A percentile compares a stretch with the other conserved stretches of the same genome.
Conservation (phyloP, 805 yeast genomes). For the Cyberlindnera euphorbiiphila region DNA sequence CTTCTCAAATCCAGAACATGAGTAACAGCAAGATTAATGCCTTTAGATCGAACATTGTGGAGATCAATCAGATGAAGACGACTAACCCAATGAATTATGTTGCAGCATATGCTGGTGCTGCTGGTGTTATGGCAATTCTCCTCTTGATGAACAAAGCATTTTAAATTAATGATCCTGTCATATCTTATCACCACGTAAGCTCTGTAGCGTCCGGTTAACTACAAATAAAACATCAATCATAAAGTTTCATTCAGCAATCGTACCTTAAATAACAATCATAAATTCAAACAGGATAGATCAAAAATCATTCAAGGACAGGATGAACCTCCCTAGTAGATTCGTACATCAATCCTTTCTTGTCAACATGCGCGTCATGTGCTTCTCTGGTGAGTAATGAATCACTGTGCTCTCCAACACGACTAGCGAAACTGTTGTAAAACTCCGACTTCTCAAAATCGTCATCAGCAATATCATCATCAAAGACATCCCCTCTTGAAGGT, state of each 20-base stretch:
- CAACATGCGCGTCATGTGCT: conserved; percentile 1
- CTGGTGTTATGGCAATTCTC: conserved; percentile 4
- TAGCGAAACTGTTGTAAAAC: conserved; percentile 20
- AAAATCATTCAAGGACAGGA: conserved; percentile 7
- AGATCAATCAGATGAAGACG: conserved; percentile 1
- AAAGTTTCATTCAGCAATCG: conserved; percentile 1
- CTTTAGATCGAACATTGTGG: conserved; percentile 18
- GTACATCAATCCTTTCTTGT: conserved; percentile 6
- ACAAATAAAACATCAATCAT: conserved; percentile 1
- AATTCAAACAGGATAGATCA: neutral
- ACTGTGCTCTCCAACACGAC: conserved; percentile 22
- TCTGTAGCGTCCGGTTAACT: no score
- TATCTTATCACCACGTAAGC: no score
- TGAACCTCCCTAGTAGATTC: conserved; percentile 14
- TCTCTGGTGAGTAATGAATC: neutral
- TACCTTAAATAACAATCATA: neutral
- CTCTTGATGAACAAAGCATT: conserved; percentile 5
- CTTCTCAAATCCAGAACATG: conserved; percentile 8
- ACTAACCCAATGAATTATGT: neutral
- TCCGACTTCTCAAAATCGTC: conserved; percentile 25
- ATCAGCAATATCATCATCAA: conserved; percentile 21
- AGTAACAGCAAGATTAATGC: conserved; percentile 19
- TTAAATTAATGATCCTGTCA: no score
- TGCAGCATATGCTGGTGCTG: conserved; percentile 8
- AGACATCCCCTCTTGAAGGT: conserved; percentile 13